Conservation (phyloP, 208 protist genomes). For the Herpetomonas tarakana region DNA sequence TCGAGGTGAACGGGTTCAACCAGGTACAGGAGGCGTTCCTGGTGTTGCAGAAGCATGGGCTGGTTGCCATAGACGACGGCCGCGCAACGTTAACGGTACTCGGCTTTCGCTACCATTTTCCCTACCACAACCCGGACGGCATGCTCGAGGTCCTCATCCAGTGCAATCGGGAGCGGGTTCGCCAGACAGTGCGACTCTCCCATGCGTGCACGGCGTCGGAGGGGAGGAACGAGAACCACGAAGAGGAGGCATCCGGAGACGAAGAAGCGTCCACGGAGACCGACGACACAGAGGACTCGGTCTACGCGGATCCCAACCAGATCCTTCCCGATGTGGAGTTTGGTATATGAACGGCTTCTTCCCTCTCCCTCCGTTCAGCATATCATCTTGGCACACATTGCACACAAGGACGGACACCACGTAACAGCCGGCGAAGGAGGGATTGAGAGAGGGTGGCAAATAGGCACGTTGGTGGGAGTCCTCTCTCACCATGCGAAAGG, state of each 20-base stretch:
- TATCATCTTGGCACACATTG: background rate
- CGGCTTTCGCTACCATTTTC: constrained; percentile 81
- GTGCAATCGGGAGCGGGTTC: background rate
- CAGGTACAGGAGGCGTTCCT: constrained; percentile 44
- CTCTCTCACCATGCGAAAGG: too few relatives aligned
- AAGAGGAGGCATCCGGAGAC: background rate
- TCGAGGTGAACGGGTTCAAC: constrained; percentile 31
- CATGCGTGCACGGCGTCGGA: constrained; percentile 1
- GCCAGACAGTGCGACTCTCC: constrained; percentile 2
- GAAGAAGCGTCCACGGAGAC: constrained; percentile 20
- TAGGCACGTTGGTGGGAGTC: too few relatives aligned
- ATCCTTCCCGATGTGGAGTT: constrained; percentile 48
- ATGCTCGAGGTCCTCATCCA: constrained; percentile 46
- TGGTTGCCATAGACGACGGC: constrained; percentile 36
- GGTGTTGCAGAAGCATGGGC: constrained; percentile 27
- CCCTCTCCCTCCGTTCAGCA: background rate
- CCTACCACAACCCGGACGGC: constrained; percentile 62
- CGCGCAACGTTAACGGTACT: constrained; percentile 57
- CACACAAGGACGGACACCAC: too few relatives aligned
- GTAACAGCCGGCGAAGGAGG: too few relatives aligned
- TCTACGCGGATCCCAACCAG: constrained; percentile 17
- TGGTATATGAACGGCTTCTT: constrained; percentile 24
- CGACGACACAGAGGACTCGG: constrained; percentile 6
- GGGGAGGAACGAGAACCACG: constrained; percentile 1
- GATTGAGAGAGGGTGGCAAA: too few relatives aligned